Percentiles rank a stretch among this genome's conserved stretches.
Evolutionary conservation across 1,284 basidiomycete genomes (phyloP).

Genomic region (Austropuccinia psidii): DNA sequence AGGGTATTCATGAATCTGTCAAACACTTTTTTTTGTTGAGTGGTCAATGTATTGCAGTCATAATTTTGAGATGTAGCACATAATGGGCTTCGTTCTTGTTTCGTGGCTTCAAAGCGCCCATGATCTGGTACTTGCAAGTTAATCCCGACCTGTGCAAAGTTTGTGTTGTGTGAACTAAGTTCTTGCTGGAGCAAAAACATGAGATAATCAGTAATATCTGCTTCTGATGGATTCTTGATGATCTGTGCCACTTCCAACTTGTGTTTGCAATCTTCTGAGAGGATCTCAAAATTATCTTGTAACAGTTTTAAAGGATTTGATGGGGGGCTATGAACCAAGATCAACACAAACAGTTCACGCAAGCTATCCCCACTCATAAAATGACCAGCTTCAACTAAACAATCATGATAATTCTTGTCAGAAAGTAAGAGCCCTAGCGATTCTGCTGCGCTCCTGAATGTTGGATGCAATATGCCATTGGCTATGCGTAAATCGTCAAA

Average conservation of each 20-base stretch:
- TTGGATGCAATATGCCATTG: neutral
- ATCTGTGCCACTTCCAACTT: neutral
- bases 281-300: neutral
- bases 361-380: neutral
- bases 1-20: too few relatives aligned
- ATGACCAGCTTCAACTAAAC: neutral
- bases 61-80: too few relatives aligned
- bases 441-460: neutral
- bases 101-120: too few relatives aligned
- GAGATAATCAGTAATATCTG: too few relatives aligned
- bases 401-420: neutral
- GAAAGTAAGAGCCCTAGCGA: neutral
- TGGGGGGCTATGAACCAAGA: neutral
- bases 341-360: neutral
- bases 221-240: neutral
- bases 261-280: neutral
- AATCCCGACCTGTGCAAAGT: too few relatives aligned
- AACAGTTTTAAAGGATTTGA: neutral
- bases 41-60: too few relatives aligned
- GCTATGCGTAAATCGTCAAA: neutral
- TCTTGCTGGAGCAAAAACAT: too few relatives aligned
- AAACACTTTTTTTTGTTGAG: too few relatives aligned
- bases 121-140: too few relatives aligned
- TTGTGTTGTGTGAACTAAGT: too few relatives aligned
- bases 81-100: too few relatives aligned